Base-by-base conservation (phyloP, 306 rosid genomes). In the Casuarina cunninghamiana region DNA sequence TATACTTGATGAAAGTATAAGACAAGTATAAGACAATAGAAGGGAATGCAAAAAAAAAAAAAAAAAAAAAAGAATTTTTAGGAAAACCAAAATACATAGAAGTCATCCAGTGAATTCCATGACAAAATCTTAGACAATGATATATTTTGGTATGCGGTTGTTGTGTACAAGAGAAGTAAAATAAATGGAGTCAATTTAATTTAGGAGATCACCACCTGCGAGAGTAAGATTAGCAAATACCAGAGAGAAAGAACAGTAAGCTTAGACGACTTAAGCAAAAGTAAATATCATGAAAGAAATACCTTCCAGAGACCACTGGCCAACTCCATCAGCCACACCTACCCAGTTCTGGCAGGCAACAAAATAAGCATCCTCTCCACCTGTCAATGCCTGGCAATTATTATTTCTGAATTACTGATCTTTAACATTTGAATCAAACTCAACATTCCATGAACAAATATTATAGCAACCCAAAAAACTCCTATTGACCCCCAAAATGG, bases 241-340 rank as follows among this genome's bases (percentile, higher is more conserved):
- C 55, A 58, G 48, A 32, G 41, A 0, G 45, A 68, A 53, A 12
- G 10, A 11, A 51, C n/a, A 57, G 46, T 62, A 53, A 65, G 5
- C 58, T 53, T 26, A 49, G 69, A 72, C 51, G 61, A 78, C 76
- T 82, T n/a, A 69, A 3, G 7, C 37, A 79, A 66, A 72, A 79
- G 43, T 53, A 71, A 75, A 69, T 80, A 77, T 45, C 32, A 66
- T 35, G 71, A 75, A 74, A 48, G 45, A 9, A 39, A 70, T 86
- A 92, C 96, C 96, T 90, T 90, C 91, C 69, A 86, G 78, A 35
- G 96, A 88, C 97, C 97, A 90, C 13, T 80, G 93, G 75, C 89
- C 85, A 71, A 86, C 86, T 80, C 97, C 97, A 78, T 92, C 97
- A 71, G 93, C 96, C 81, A 92, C 91, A 43, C 90, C 93, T 72